A percentile compares a stretch with the other conserved stretches of the same genome.
phyloP scores from a whole-genome alignment of 768 basidiomycete genomes.

The Calocybe cyanea region DNA sequence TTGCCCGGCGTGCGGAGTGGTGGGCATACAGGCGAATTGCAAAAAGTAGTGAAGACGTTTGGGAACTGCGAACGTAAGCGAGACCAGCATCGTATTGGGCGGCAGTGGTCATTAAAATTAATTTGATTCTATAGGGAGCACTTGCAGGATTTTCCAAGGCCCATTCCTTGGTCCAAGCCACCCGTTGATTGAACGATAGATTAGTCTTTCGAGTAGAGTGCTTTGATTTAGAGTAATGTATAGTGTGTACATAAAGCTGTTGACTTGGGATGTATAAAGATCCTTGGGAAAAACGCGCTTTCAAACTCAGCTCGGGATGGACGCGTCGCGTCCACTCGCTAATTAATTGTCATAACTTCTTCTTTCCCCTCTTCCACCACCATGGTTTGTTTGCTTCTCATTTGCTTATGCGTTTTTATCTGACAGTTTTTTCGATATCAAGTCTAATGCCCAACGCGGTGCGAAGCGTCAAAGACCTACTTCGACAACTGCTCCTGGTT shows the following conservation, averaged over 20 bases:
- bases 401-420: slow-evolving; percentile 19
- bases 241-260: too few species aligned
- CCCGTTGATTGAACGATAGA: too few species aligned
- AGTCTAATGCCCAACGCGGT: slow-evolving; percentile 36
- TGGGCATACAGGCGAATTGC: slow-evolving; percentile 77
- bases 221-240: too few species aligned
- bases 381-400: slow-evolving; percentile 38
- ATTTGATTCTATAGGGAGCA: slow-evolving; percentile 37
- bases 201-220: too few species aligned
- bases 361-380: slow-evolving; percentile 12
- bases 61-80: slow-evolving; percentile 81
- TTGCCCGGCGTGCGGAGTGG: slow-evolving; percentile 86
- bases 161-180: too few species aligned
- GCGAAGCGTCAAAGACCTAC: slow-evolving; percentile 62
- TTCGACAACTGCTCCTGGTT: slow-evolving; percentile 45
- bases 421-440: background rate
- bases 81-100: background rate
- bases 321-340: slow-evolving; percentile 40
- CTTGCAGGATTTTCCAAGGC: slow-evolving; percentile 44
- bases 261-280: too few species aligned
- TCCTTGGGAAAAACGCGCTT: slow-evolving; percentile 27
- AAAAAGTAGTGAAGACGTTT: slow-evolving; percentile 92
- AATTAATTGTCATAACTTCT: too few species aligned
- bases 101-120: background rate
- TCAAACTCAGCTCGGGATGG: slow-evolving; percentile 37